Base-by-base conservation (phyloP, 345 rosid species). In the Geranium brycei region DNA sequence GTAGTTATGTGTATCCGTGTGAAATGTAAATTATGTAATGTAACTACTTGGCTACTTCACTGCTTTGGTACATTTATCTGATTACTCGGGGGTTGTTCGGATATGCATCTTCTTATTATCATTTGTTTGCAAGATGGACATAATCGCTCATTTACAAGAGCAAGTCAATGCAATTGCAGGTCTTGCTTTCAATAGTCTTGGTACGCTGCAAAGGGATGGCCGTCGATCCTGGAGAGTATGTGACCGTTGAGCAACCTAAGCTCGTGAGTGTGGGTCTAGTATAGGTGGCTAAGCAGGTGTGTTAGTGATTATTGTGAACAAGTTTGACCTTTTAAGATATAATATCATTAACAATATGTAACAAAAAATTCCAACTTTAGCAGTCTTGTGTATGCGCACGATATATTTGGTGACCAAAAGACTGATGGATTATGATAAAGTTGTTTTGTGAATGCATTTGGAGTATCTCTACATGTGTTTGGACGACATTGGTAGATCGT, bases 81-180 rank as follows among this genome's bases (percentile, higher is more conserved):
- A 6, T 8, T 47, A 1, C 53, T 47, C 14, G 13, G 11, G 53
- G 53, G 3, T 47, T 47, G 15, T 47, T 47, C 10, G 53, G 11
- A 47, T 3, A 8, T 47, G 53, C 14, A 47, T 47, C 53, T 47
- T 47, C 13, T 47, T 47, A 15, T 47, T 47, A 47, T 47, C 15
- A 13, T 47, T 13, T 13, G 14, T 47, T 47, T 47, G 31, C 11
- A 60, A 75, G 75, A 90, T 93, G 97, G 97, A 88, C 70, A 81
- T 90, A 72, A 93, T 93, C 5, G 88, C 96, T 31, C 99, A 93
- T 75, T 79, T 93, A 65, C 97, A 93, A 76, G 99, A 93, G 62
- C 97, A 90, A 77, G 88, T 88, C 55, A 85, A 90, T 64, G 58
- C 79, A 11, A 75, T 93, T 15, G 96, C 96, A 5, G 81, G 85